A percentile compares a stretch with the other conserved stretches of the same genome.
Evolutionary conservation across 805 yeast genomes (phyloP).

Genomic region (Candida wancherniae): DNA sequence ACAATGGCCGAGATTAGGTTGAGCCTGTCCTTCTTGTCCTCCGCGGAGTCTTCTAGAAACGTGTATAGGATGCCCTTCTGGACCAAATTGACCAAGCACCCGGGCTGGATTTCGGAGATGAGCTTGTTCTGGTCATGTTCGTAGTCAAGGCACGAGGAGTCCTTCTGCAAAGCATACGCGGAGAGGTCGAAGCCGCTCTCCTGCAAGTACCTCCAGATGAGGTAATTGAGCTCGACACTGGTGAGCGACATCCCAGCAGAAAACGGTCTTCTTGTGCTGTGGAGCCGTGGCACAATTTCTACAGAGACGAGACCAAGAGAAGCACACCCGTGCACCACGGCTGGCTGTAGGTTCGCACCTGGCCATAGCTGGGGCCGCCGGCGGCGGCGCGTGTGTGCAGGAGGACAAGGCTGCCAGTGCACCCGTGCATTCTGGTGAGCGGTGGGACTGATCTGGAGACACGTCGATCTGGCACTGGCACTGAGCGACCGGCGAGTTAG

Average conservation of each 20-base stretch:
- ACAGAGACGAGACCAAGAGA: no score
- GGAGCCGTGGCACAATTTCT: no score
- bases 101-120: slow-evolving; percentile 56
- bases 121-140: slow-evolving; percentile 42
- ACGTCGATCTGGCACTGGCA: no score
- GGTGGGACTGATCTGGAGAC: no score
- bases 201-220: slow-evolving; percentile 89
- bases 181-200: slow-evolving; percentile 76
- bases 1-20: slow-evolving; percentile 50
- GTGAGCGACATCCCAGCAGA: slow-evolving; percentile 71
- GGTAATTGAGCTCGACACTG: slow-evolving; percentile 79
- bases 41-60: slow-evolving; percentile 59
- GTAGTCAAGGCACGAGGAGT: slow-evolving; percentile 54
- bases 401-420: no score
- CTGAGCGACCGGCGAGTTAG: no score
- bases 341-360: no score
- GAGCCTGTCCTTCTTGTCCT: slow-evolving; percentile 15
- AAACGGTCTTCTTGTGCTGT: no score
- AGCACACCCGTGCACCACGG: slow-evolving; percentile 3
- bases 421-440: no score
- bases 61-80: slow-evolving; percentile 81
- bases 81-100: slow-evolving; percentile 73
- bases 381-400: no score
- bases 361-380: no score
- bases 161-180: slow-evolving; percentile 77